phyloP scores from a whole-genome alignment of 2,329 filamentous ascomycete species.

The Talaromyces sp. region DNA sequence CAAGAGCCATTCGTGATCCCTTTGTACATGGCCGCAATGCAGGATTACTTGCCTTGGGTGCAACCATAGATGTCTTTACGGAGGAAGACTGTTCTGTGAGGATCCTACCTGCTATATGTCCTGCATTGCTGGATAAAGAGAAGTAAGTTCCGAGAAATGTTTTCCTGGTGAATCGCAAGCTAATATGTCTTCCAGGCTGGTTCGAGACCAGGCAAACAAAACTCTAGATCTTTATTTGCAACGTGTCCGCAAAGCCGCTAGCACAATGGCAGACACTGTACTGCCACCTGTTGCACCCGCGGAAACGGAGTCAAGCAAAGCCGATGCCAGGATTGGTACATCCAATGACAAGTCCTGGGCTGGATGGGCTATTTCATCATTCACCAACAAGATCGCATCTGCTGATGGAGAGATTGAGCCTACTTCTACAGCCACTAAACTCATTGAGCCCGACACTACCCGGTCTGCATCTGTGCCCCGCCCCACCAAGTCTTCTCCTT shows the following conservation, averaged over 20 bases:
- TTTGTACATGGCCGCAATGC: conserved; percentile 95
- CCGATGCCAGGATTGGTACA: conserved; percentile 75
- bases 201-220: conserved; percentile 89
- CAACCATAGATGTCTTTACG: conserved; percentile 81
- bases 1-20: conserved; percentile 83
- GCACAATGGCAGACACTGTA: conserved; percentile 76
- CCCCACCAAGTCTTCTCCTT: conserved; percentile 36
- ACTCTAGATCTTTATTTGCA: conserved; percentile 84
- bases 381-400: conserved; percentile 87
- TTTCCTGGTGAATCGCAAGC: neutral
- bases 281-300: conserved; percentile 66
- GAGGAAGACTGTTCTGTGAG: conserved; percentile 88
- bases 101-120: conserved; percentile 81
- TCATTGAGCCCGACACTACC: conserved; percentile 45
- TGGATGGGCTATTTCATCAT: conserved; percentile 97
- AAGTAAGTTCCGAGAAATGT: conserved; percentile 55
- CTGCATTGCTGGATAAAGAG: conserved; percentile 88
- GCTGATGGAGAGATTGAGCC: conserved; percentile 85
- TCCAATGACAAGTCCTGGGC: conserved; percentile 77
- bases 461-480: conserved; percentile 56
- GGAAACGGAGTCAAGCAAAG: conserved; percentile 46
- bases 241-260: conserved; percentile 76
- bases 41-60: conserved; percentile 79
- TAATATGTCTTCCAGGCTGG: conserved; percentile 51
- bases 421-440: conserved; percentile 51